Base-by-base conservation (phyloP, 1,139 yeast species). In the Pichia inconspicua region DNA sequence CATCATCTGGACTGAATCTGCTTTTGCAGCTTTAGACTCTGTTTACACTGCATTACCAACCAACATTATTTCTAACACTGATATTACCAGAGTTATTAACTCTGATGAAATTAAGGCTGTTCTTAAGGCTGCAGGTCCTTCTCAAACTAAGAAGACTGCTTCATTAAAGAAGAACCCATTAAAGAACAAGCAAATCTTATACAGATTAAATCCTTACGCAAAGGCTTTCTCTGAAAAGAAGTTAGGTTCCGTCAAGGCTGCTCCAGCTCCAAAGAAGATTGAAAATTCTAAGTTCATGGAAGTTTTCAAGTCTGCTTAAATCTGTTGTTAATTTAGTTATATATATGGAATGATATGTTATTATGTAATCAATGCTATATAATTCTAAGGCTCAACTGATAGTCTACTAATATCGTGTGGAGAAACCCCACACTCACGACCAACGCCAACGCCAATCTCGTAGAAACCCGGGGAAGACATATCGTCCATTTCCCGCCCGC, bases 91-190 rank as follows among this genome's bases (percentile, higher is more conserved):
- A 78, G 79, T 90, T 74, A 92, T 92, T 82, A 88, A 90, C 95
- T 90, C 97, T 73, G 83, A 97, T 74, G 98, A 92, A 81, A 85
- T 92, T 74, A 98, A 92, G 80, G 79, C 96, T 65, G 96, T 82
- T 70, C 86, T 89, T 68, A 86, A 94, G 81, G 90, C 96, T 70
- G 96, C 96, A 73, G 96, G 95, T 68, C 92, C 84, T 75, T 75
- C 94, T 66, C 76, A 83, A 70, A 94, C 87, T 75, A 88, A 89
- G 92, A 87, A 95, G 75, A 74, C 88, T 63, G 88, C 85, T 80
- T 95, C 86, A 72, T 84, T 83, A 75, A 92, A 92, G 97, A 90
- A 88, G 92, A 92, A 92, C 94, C 98, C 99, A 78, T 89, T 92
- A 74, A 92, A 88, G 92, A 92, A 94, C 97, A 90, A 89, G 84